These are phyloP conservation scores for Agapanthus africanus DNA, from an alignment of 106 monocot species.

Conservation along the genomic window DNA sequence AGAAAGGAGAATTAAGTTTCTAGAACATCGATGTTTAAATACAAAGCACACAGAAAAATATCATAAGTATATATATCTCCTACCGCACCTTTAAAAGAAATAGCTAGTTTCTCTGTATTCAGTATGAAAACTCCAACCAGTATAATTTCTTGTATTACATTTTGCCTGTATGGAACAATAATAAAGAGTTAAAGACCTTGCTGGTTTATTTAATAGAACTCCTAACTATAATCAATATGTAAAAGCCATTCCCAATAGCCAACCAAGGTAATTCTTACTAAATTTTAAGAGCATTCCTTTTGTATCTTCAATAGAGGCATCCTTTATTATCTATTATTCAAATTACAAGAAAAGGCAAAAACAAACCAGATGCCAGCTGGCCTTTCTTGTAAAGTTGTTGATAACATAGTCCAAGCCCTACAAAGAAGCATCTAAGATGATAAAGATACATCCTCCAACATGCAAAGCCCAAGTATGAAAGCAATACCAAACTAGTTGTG, in stretches of 20 bases:
- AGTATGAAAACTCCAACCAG: not conserved
- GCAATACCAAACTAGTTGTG: not conserved
- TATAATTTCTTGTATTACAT: not conserved
- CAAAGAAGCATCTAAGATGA: not conserved
- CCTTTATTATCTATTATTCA: too few species aligned
- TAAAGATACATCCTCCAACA: too few species aligned
- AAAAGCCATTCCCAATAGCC: not conserved
- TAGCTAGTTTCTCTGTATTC: too few species aligned
- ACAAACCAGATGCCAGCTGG: too few species aligned
- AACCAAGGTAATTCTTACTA: not conserved
- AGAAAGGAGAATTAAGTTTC: not conserved
- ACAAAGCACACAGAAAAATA: not conserved
- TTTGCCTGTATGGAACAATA: not conserved
- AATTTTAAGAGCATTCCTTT: not conserved
- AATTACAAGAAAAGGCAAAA: too few species aligned
- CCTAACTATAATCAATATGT: not conserved
- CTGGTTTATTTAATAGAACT: not conserved
- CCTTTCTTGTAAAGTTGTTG: too few species aligned
- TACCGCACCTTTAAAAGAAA: too few species aligned
- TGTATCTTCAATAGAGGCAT: constrained; percentile 2
- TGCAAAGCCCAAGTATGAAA: not conserved
- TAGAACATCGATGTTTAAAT: not conserved
- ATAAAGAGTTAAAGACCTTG: too few species aligned
- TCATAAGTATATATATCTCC: too few species aligned
- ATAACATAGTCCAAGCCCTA: too few species aligned